These are phyloP conservation scores for Nitzschia putrida DNA, from an alignment of 108 stramenopile species.

Conservation along the genomic window DNA sequence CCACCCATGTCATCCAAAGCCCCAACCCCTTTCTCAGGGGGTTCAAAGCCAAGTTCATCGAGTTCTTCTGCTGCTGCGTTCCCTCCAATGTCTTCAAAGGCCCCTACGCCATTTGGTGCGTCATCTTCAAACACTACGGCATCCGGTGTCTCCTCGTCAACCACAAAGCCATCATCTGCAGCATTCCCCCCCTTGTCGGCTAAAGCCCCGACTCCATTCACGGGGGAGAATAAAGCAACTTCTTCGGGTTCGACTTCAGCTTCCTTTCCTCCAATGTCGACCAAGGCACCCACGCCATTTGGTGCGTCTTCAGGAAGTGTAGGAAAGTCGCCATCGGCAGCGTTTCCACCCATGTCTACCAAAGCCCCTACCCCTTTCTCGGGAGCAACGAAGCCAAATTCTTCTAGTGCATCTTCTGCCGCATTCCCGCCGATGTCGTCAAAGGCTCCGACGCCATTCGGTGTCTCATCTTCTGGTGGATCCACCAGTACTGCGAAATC, in stretches of 20 bases:
- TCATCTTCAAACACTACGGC: not conserved
- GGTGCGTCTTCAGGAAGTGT: too few relatives aligned
- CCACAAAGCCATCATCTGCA: slow-evolving; percentile 1
- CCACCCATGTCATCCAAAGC: slow-evolving; percentile 61
- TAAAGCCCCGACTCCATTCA: slow-evolving; percentile 50
- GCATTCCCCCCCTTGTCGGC: slow-evolving; percentile 62
- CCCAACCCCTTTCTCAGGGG: slow-evolving; percentile 55
- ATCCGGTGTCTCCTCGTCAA: slow-evolving; percentile 1
- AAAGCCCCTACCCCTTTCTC: slow-evolving; percentile 44
- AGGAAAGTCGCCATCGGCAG: slow-evolving; percentile 19
- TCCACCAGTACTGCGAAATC: not conserved
- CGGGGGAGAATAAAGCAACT: slow-evolving; percentile 22
- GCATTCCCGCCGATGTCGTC: slow-evolving; percentile 65
- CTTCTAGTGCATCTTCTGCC: slow-evolving; percentile 3
- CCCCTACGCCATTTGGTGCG: too few relatives aligned
- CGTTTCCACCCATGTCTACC: slow-evolving; percentile 47
- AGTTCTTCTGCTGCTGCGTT: slow-evolving; percentile 7
- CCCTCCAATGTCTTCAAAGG: slow-evolving; percentile 45
- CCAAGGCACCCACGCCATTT: slow-evolving; percentile 45
- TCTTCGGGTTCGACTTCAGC: slow-evolving; percentile 13
- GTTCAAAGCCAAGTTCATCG: slow-evolving; percentile 6
- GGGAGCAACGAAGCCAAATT: slow-evolving; percentile 3
- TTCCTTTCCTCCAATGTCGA: slow-evolving; percentile 56
- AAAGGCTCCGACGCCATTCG: slow-evolving; percentile 64
- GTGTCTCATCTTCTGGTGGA: not conserved